Conservation (phyloP, 169 alveolate species). For the Plasmodium yoelii region DNA sequence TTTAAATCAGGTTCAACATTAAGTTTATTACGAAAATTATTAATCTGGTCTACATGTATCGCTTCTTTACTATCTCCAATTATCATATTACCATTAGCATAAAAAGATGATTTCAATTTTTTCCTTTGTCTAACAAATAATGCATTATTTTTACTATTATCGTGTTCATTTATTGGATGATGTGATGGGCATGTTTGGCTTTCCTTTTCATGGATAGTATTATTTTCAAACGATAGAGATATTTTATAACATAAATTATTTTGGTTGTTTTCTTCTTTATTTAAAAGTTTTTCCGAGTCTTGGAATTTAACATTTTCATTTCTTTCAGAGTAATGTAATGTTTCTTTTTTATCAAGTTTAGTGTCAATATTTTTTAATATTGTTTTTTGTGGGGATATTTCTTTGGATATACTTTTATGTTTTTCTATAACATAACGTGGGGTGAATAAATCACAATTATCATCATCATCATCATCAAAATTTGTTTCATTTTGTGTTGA, state of each 20-base stretch:
- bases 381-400: neutral
- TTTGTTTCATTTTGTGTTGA: neutral
- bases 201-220: neutral
- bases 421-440: too few relatives aligned
- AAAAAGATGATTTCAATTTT: slow-evolving; percentile 70
- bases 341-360: slow-evolving; percentile 4
- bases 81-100: slow-evolving; percentile 72
- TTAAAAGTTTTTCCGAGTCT: neutral
- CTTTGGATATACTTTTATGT: neutral
- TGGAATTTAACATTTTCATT: neutral
- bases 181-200: neutral
- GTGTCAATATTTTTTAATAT: neutral
- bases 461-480: neutral
- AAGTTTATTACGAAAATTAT: slow-evolving; percentile 55
- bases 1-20: slow-evolving; percentile 31
- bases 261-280: slow-evolving; percentile 7
- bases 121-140: slow-evolving; percentile 61
- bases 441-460: neutral
- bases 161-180: slow-evolving; percentile 10
- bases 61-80: slow-evolving; percentile 69
- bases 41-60: slow-evolving; percentile 73
- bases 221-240: slow-evolving; percentile 11
- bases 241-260: slow-evolving; percentile 31
- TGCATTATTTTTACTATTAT: neutral
- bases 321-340: slow-evolving; percentile 11